A percentile compares a stretch with the other conserved stretches of the same genome.
phyloP scores from a whole-genome alignment of 495 filamentous ascomycete genomes.

The Xylaria castorea region DNA sequence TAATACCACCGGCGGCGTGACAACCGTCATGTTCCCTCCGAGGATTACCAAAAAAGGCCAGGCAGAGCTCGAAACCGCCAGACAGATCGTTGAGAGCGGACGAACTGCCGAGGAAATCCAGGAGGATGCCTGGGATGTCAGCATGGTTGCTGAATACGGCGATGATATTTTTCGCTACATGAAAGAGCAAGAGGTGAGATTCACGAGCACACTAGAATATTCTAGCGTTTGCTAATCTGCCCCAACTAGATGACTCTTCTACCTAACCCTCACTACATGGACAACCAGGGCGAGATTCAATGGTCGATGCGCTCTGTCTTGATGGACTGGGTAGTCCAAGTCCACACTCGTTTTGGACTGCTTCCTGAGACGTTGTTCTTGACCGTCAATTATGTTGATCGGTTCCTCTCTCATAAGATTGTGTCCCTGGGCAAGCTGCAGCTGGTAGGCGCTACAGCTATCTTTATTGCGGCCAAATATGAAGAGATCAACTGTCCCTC shows the following conservation, averaged over 20 bases:
- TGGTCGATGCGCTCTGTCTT: slow-evolving; percentile 98
- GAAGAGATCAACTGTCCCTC: slow-evolving; percentile 98
- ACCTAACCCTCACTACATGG: slow-evolving; percentile 93
- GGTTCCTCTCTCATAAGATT: slow-evolving; percentile 92
- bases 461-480: slow-evolving; percentile 96
- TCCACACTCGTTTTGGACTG: slow-evolving; percentile 87
- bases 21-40: slow-evolving; percentile 73
- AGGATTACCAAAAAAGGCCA: slow-evolving; percentile 65
- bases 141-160: slow-evolving; percentile 96
- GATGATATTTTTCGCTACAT: slow-evolving; percentile 96
- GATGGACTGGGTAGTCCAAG: slow-evolving; percentile 98
- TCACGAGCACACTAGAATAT: neutral
- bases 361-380: slow-evolving; percentile 95
- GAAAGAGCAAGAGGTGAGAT: slow-evolving; percentile 82
- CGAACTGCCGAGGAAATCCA: slow-evolving; percentile 60
- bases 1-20: slow-evolving; percentile 75
- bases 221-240: slow-evolving; percentile 4
- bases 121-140: slow-evolving; percentile 90
- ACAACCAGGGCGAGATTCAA: slow-evolving; percentile 93
- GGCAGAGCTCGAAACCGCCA: slow-evolving; percentile 74
- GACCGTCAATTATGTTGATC: slow-evolving; percentile 93
- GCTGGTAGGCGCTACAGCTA: slow-evolving; percentile 92
- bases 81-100: slow-evolving; percentile 67
- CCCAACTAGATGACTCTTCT: slow-evolving; percentile 71
- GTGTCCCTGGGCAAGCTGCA: slow-evolving; percentile 95